Evolutionary conservation across 805 yeast species (phyloP), one percentile per base, ranked within the genome.

Genomic region (Zygotorulaspora danielsina): DNA sequence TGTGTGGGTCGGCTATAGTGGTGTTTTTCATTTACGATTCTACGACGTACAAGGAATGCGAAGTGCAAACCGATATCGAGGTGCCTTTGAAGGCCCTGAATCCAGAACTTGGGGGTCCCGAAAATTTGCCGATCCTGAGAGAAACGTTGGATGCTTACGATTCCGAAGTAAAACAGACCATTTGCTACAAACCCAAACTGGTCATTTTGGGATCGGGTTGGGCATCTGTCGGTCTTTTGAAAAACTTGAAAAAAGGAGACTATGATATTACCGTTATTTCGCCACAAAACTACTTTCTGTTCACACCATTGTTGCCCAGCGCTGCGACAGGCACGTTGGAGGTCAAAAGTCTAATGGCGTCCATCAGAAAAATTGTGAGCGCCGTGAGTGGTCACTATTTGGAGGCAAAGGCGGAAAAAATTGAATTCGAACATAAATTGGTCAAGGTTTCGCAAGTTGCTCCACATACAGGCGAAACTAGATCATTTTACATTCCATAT

Each of bases 291-390:
- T 80, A 80, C 57, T 80, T 80, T 59, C 57, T 80, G 46, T 79
- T 80, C 60, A 80, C 86, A 13, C 86, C 86, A 1, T 65, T 80
- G 64, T 67, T 80, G 26, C 85, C 85, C 2, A 73, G 76, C 35
- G 83, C 85, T 15, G 82, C 86, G 4, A 81, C 81, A 2, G 84
- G 85, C 36, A 80, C 86, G 7, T 63, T 80, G 36, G 83, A 79
- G 43, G 72, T 79, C 34, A 77, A 79, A 53, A 75, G 84, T 2
- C 58, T 80, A 42, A 73, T 75, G 53, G 86, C 80, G 50, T 78
- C 82, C 22, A 75, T 80, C 38, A 71, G 87, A 45, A 68, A 72
- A 45, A 71, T 80, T 41, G 73, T 79, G 17, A 63, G 65, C 26
- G 53, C 66, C 17, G 68, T 76, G 26, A 67, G 69, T 42, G 85